Percentiles rank a stretch among this genome's conserved stretches.
phyloP scores from a whole-genome alignment of 2,329 filamentous ascomycete genomes.

The Fusarium sublunatum region DNA sequence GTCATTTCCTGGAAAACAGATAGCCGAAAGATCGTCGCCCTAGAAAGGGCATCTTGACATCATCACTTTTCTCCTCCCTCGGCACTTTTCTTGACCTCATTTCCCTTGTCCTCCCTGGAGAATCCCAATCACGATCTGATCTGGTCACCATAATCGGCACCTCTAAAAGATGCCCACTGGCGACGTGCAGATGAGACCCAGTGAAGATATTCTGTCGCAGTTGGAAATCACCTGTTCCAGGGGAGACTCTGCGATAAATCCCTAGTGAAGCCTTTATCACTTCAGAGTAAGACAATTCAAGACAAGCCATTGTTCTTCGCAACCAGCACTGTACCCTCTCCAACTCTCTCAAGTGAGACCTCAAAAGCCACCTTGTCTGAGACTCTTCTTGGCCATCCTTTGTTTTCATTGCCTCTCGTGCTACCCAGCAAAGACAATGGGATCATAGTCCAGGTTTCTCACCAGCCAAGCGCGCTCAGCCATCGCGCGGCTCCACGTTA shows the following conservation, averaged over 20 bases:
- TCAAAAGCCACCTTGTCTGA: conserved; percentile 28
- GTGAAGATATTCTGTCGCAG: conserved; percentile 29
- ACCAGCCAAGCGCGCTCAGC: conserved; percentile 12
- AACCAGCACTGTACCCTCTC: conserved; percentile 13
- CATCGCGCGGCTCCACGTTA: conserved; percentile 23
- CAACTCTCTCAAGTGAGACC: conserved; percentile 26
- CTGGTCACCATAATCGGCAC: conserved; percentile 24
- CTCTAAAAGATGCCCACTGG: conserved; percentile 11
- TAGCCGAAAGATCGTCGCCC: conserved; percentile 25
- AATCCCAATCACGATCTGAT: conserved; percentile 28
- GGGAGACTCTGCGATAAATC: conserved; percentile 21
- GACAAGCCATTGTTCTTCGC: conserved; percentile 10
- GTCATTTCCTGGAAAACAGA: conserved; percentile 21
- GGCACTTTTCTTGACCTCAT: conserved; percentile 27
- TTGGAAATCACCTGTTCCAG: conserved; percentile 8
- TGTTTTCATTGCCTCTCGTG: conserved; percentile 34
- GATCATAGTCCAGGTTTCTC: conserved; percentile 1
- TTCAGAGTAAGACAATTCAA: neutral
- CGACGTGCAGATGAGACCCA: conserved; percentile 33
- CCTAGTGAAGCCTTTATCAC: conserved; percentile 9
- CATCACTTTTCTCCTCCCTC: conserved; percentile 27
- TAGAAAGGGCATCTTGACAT: conserved; percentile 29
- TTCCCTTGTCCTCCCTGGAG: conserved; percentile 27
- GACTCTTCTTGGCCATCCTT: conserved; percentile 25
- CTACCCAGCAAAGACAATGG: conserved; percentile 20